Conservation (phyloP, 1,284 basidiomycete species). For the Leucoagaricus sp. region DNA sequence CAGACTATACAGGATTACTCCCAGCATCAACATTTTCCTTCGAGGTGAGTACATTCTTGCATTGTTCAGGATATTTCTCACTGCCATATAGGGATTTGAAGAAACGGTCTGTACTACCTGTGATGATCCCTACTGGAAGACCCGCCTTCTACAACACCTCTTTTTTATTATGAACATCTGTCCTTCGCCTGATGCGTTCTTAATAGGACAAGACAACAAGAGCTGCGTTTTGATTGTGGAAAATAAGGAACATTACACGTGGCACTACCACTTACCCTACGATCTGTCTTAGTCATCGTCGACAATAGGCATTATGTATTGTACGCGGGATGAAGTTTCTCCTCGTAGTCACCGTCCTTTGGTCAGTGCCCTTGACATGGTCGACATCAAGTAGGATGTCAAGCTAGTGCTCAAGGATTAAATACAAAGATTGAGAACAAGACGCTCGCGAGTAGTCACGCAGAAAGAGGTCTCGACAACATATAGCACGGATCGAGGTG, state of each 20-base stretch:
- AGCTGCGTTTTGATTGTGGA: neutral
- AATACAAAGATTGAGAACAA: too few species aligned
- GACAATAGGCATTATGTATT: too few species aligned
- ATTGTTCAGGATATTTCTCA: neutral
- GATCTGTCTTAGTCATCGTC: neutral
- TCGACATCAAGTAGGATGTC: too few species aligned
- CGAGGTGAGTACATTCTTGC: neutral
- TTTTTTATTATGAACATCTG: neutral
- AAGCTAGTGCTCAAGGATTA: too few species aligned
- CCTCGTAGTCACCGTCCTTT: too few species aligned
- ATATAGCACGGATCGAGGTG: too few species aligned
- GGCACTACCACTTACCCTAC: neutral
- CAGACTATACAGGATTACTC: neutral
- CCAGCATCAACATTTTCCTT: neutral
- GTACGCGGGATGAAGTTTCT: too few species aligned
- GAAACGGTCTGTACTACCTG: neutral
- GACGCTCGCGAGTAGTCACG: too few species aligned
- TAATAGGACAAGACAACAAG: neutral
- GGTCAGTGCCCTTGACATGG: too few species aligned
- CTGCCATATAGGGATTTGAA: neutral
- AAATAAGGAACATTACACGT: neutral
- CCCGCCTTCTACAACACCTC: neutral
- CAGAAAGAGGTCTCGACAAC: too few species aligned
- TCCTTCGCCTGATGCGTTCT: neutral
- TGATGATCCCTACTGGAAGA: neutral